Evolutionary conservation across 148 eudicot genomes (phyloP).

Genomic region (Silene uniflora): DNA sequence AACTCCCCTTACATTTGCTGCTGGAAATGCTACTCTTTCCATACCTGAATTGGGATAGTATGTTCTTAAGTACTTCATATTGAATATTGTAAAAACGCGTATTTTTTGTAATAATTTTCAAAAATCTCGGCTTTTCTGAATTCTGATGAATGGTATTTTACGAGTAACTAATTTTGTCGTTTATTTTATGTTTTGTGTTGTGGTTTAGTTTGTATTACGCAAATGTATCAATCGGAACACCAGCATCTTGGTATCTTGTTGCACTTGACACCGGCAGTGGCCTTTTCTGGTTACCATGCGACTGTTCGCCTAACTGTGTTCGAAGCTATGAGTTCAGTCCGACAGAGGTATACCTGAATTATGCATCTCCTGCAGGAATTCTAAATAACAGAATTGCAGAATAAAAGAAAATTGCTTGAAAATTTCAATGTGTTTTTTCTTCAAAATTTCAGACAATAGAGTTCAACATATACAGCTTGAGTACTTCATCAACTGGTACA

Average conservation of each 20-base stretch:
- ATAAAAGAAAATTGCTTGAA: not conserved
- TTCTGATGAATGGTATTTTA: too few species aligned
- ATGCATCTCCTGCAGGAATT: not conserved
- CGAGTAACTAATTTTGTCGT: not conserved
- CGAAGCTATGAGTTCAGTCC: not conserved
- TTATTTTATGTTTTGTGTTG: not conserved
- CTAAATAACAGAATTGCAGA: not conserved
- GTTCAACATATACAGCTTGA: conserved; percentile 60
- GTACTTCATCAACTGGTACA: conserved; percentile 53
- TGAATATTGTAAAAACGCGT: too few species aligned
- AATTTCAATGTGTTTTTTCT: not conserved
- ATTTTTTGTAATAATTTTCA: too few species aligned
- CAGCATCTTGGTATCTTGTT: conserved; percentile 56
- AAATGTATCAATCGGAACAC: conserved; percentile 76
- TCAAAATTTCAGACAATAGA: conserved; percentile 13
- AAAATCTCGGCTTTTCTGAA: too few species aligned
- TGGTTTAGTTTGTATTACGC: conserved; percentile 82
- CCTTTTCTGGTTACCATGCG: conserved; percentile 92
- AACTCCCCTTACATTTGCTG: conserved; percentile 41
- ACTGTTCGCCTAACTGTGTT: conserved; percentile 41
- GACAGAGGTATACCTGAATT: conserved; percentile 4
- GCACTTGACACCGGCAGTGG: conserved; percentile 93
- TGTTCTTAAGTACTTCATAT: conserved; percentile 15
- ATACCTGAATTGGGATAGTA: conserved; percentile 65
- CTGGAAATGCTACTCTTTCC: conserved; percentile 54